Evolutionary conservation across 163 green algal genomes (phyloP).

Genomic region (Coccomyxa subellipsoidea): DNA sequence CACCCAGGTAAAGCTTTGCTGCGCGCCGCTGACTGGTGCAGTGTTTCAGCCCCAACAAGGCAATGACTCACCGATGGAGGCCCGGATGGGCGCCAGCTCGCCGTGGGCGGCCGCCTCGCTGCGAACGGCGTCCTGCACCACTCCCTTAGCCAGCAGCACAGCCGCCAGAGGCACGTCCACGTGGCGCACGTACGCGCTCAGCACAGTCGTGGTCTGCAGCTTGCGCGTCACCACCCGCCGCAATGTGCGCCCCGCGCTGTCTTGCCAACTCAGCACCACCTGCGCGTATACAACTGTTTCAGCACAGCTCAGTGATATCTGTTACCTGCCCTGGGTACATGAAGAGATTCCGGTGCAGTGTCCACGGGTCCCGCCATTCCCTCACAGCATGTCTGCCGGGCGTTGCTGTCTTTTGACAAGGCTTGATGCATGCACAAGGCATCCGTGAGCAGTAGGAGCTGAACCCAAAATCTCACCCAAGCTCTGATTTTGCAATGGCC

Average conservation of each 20-base stretch:
- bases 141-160: conserved; percentile 19
- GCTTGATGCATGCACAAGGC: no score
- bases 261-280: not conserved
- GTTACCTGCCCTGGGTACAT: no score
- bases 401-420: no score
- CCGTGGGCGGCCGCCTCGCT: not conserved
- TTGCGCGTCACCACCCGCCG: conserved; percentile 1
- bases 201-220: not conserved
- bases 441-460: no score
- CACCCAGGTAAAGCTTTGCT: no score
- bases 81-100: not conserved
- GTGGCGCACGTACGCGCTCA: not conserved
- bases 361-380: no score
- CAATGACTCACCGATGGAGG: conserved; percentile 16
- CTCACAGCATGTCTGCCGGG: no score
- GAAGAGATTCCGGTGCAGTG: no score
- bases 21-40: no score
- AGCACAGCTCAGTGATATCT: not conserved
- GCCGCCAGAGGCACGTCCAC: conserved; percentile 7
- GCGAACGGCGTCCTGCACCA: conserved; percentile 11
- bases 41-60: no score
- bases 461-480: no score
- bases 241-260: not conserved
- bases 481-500: no score
- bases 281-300: not conserved